Evolutionary conservation across 345 rosid species (phyloP).

Genomic region (Linum trigynum): DNA sequence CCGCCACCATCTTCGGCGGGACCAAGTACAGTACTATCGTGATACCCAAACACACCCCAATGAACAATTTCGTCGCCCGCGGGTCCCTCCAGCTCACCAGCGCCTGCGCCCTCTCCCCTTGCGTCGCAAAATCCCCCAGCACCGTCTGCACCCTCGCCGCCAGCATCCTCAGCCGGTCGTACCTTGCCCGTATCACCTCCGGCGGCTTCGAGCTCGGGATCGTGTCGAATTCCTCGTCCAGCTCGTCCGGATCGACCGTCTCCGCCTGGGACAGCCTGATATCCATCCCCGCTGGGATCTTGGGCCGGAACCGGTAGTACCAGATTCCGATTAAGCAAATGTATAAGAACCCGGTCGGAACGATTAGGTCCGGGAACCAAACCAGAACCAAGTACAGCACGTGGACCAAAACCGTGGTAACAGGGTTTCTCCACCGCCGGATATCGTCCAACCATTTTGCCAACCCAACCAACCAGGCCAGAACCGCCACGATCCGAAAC

Average conservation of each 20-base stretch:
- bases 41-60: slow-evolving; percentile 64
- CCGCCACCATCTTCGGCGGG: slow-evolving; percentile 95
- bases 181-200: slow-evolving; percentile 58
- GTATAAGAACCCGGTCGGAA: slow-evolving; percentile 82
- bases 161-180: slow-evolving; percentile 72
- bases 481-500: slow-evolving; percentile 87
- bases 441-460: slow-evolving; percentile 83
- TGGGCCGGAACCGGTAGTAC: slow-evolving; percentile 86
- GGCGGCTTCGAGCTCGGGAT: slow-evolving; percentile 77
- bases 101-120: slow-evolving; percentile 86
- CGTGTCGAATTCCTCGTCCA: slow-evolving; percentile 90
- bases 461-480: slow-evolving; percentile 87
- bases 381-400: slow-evolving; percentile 75
- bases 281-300: slow-evolving; percentile 92
- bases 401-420: slow-evolving; percentile 78
- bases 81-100: slow-evolving; percentile 98
- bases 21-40: slow-evolving; percentile 58
- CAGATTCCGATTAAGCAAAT: slow-evolving; percentile 77
- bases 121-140: slow-evolving; percentile 90
- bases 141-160: slow-evolving; percentile 86
- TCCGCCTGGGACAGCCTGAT: slow-evolving; percentile 76
- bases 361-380: slow-evolving; percentile 88
- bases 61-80: slow-evolving; percentile 79
- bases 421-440: slow-evolving; percentile 75
- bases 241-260: slow-evolving; percentile 69